Evolutionary conservation across 164 flowering plant species (phyloP).

Genomic region (Vitis rupestris): DNA sequence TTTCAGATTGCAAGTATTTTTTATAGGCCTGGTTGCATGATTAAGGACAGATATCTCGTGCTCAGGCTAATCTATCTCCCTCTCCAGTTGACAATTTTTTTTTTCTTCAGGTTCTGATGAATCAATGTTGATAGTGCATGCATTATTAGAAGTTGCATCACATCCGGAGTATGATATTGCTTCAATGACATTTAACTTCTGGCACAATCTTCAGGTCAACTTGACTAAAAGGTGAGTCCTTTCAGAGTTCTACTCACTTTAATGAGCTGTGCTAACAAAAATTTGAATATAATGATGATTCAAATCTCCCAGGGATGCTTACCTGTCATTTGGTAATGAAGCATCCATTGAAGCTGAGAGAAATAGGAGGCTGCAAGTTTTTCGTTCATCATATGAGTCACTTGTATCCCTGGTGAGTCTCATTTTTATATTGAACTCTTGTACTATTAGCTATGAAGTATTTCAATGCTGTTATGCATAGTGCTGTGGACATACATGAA

Average conservation of each 20-base stretch:
- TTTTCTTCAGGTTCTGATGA: slow-evolving; percentile 71
- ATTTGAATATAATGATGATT: slow-evolving; percentile 6
- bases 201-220: slow-evolving; percentile 92
- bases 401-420: slow-evolving; percentile 88
- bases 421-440: background rate
- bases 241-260: slow-evolving; percentile 1
- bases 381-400: slow-evolving; percentile 74
- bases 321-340: slow-evolving; percentile 60
- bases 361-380: slow-evolving; percentile 66
- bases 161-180: slow-evolving; percentile 96
- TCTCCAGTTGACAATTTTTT: slow-evolving; percentile 2
- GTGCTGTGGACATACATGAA: too few relatives aligned
- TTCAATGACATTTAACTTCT: slow-evolving; percentile 96
- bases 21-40: background rate
- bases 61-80: background rate
- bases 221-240: slow-evolving; percentile 71
- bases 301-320: slow-evolving; percentile 57
- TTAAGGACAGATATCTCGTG: background rate
- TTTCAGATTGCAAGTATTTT: slow-evolving; percentile 1
- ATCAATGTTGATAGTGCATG: slow-evolving; percentile 86
- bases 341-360: slow-evolving; percentile 81
- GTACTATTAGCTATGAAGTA: too few relatives aligned
- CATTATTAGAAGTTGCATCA: slow-evolving; percentile 85
- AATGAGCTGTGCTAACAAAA: background rate
- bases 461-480: too few relatives aligned